Evolutionary conservation across 1,284 basidiomycete species (phyloP).

Genomic region (Hymenochaete sp.): DNA sequence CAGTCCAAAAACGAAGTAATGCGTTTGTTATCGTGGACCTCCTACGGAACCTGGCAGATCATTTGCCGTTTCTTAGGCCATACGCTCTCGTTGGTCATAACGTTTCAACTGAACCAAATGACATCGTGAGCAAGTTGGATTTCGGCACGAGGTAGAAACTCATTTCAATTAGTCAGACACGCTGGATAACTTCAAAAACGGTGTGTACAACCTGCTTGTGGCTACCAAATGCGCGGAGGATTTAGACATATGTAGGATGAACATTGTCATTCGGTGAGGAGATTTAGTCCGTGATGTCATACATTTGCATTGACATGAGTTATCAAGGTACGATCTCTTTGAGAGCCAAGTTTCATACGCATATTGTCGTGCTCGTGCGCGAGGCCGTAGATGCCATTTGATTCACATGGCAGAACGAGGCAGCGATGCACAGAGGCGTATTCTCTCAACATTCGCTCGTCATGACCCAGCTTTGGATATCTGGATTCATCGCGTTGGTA

Average conservation of each 20-base stretch:
- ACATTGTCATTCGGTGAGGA: constrained; percentile 51
- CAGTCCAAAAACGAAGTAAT: constrained; percentile 38
- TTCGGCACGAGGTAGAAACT: not conserved
- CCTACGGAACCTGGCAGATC: constrained; percentile 34
- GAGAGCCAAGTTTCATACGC: constrained; percentile 54
- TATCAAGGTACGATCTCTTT: constrained; percentile 48
- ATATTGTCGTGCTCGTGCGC: constrained; percentile 38
- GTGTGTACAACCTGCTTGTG: constrained; percentile 53
- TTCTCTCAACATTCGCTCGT: constrained; percentile 29
- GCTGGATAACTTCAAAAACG: constrained; percentile 39
- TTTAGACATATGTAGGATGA: constrained; percentile 44
- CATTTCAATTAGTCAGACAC: constrained; percentile 29
- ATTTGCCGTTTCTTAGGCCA: constrained; percentile 36
- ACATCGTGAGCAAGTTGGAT: constrained; percentile 10
- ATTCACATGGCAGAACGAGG: constrained; percentile 56
- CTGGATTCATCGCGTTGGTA: constrained; percentile 41
- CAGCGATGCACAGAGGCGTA: constrained; percentile 45
- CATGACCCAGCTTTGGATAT: constrained; percentile 27
- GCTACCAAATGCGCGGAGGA: constrained; percentile 50
- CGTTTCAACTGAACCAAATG: constrained; percentile 17
- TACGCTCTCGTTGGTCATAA: constrained; percentile 28
- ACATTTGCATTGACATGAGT: constrained; percentile 1
- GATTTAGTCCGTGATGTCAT: not conserved
- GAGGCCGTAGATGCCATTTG: constrained; percentile 40
- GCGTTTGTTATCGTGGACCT: constrained; percentile 41